A percentile compares a stretch with the other conserved stretches of the same genome.
Evolutionary conservation across 148 eudicot genomes (phyloP).

Genomic region (Rhododendron henanense): DNA sequence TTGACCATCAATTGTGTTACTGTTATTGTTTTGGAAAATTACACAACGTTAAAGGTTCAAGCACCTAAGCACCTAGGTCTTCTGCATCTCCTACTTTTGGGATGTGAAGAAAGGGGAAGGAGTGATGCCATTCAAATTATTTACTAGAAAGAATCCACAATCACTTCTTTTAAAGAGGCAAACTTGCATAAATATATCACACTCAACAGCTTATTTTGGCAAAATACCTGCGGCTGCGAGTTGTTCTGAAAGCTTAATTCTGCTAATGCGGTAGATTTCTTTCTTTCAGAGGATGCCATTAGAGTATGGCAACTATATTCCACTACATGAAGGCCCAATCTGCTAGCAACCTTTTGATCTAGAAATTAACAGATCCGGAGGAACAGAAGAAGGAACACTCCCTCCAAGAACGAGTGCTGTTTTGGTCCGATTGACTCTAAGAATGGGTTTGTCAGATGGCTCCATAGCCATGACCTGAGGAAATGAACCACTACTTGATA

Average conservation of each 20-base stretch:
- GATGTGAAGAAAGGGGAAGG: background rate
- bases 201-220: background rate
- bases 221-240: conserved; percentile 56
- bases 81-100: background rate
- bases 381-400: conserved; percentile 72
- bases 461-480: conserved; percentile 79
- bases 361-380: conserved; percentile 60
- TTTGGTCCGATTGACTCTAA: conserved; percentile 59
- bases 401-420: conserved; percentile 97
- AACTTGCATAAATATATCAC: background rate
- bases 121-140: conserved; percentile 1
- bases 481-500: conserved; percentile 13
- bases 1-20: too few relatives aligned
- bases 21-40: background rate
- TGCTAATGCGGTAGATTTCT: conserved; percentile 51
- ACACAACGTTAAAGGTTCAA: background rate
- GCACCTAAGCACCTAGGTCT: background rate
- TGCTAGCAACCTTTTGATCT: conserved; percentile 38
- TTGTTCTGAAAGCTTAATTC: conserved; percentile 61
- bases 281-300: conserved; percentile 70
- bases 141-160: background rate
- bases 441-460: conserved; percentile 65
- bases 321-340: conserved; percentile 84
- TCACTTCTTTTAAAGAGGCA: background rate
- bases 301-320: conserved; percentile 79